Conservation (phyloP, 768 basidiomycete genomes). For the Naganishia randhawae region DNA sequence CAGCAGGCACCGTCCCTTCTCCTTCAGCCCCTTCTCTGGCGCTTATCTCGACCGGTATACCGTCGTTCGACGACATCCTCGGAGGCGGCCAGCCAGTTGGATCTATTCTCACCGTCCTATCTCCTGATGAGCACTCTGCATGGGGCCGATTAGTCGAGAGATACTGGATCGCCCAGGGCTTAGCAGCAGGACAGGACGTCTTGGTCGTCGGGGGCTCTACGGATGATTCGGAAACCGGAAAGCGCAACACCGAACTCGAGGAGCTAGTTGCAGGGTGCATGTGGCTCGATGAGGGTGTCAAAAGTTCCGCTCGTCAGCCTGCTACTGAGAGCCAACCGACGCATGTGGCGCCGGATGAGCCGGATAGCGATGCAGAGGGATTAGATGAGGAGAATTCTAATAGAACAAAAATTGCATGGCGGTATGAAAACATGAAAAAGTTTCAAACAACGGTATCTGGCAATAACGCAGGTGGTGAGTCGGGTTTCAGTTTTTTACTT, state of each 20-base stretch:
- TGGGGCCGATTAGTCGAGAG: constrained; percentile 80
- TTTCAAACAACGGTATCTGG: constrained; percentile 78
- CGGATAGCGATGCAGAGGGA: constrained; percentile 48
- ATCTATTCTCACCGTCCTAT: constrained; percentile 65
- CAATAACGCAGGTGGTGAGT: constrained; percentile 4
- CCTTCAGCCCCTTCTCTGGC: constrained; percentile 43
- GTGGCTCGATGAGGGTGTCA: constrained; percentile 61
- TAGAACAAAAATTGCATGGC: constrained; percentile 92
- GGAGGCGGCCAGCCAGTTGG: constrained; percentile 79
- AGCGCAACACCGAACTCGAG: constrained; percentile 45
- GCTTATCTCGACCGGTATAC: constrained; percentile 72
- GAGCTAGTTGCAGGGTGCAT: constrained; percentile 69
- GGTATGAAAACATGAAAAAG: constrained; percentile 88
- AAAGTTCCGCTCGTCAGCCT: constrained; percentile 40
- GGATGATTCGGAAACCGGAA: constrained; percentile 37
- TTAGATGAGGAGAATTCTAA: constrained; percentile 50
- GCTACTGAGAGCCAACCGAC: constrained; percentile 22
- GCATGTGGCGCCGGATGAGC: constrained; percentile 28
- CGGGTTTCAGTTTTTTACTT: too few species aligned
- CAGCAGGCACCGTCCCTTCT: constrained; percentile 45
- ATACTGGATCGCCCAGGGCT: constrained; percentile 84
- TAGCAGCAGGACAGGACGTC: constrained; percentile 67
- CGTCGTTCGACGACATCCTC: constrained; percentile 89
- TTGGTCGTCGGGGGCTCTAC: constrained; percentile 58
- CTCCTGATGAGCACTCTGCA: constrained; percentile 80